These are phyloP conservation scores for Massarina eburnea DNA, from an alignment of 2,329 filamentous ascomycete species.

Conservation along the genomic window DNA sequence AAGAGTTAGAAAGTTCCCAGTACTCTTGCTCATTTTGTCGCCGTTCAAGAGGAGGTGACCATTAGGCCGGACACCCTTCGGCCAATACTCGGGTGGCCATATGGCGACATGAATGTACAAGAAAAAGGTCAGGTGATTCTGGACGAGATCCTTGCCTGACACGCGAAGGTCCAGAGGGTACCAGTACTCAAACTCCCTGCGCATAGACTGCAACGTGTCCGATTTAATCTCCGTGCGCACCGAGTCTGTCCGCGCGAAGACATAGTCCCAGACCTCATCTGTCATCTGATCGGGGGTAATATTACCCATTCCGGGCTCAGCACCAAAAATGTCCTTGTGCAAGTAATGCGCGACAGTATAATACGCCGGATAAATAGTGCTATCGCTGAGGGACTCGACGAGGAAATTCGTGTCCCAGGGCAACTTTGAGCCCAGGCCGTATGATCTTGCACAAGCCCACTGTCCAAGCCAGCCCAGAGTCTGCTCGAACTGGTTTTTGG, in stretches of 20 bases:
- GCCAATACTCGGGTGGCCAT: conserved; percentile 87
- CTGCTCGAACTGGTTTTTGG: conserved; percentile 68
- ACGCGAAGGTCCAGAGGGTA: conserved; percentile 88
- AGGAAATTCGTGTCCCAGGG: conserved; percentile 91
- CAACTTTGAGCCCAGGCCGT: conserved; percentile 88
- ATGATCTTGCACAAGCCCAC: conserved; percentile 91
- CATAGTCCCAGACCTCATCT: conserved; percentile 94
- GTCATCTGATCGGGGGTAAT: conserved; percentile 84
- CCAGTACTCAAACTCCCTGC: conserved; percentile 93
- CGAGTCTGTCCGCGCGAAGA: conserved; percentile 78
- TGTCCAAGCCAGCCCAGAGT: conserved; percentile 81
- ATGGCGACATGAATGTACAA: conserved; percentile 90
- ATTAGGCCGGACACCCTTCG: conserved; percentile 79
- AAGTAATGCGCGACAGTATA: conserved; percentile 72
- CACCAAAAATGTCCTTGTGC: conserved; percentile 86
- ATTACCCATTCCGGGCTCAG: conserved; percentile 48
- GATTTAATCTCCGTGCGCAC: conserved; percentile 75
- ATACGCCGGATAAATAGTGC: conserved; percentile 83
- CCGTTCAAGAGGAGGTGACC: conserved; percentile 93
- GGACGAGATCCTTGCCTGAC: conserved; percentile 72
- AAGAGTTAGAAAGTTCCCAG: conserved; percentile 94
- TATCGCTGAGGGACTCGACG: conserved; percentile 89
- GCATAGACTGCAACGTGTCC: conserved; percentile 74
- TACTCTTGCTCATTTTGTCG: conserved; percentile 98
- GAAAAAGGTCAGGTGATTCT: conserved; percentile 94